Evolutionary conservation across 1,139 yeast genomes (phyloP).

Genomic region (Kazachstania sp.): DNA sequence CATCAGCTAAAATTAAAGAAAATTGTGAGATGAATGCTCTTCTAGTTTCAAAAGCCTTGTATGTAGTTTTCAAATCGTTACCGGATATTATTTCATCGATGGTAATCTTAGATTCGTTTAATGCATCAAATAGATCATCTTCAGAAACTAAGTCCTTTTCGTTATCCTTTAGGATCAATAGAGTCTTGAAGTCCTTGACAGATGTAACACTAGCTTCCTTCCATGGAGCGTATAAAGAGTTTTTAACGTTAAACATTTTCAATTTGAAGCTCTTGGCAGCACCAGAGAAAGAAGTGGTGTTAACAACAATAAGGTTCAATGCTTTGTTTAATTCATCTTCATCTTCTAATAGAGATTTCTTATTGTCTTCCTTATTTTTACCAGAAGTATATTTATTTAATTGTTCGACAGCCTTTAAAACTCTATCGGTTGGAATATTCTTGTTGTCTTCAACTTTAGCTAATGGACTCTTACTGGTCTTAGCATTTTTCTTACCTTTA

Average conservation of each 20-base stretch:
- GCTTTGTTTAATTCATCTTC: slow-evolving; percentile 43
- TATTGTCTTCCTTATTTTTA: slow-evolving; percentile 23
- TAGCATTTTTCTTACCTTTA: slow-evolving; percentile 9
- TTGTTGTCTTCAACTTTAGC: slow-evolving; percentile 5
- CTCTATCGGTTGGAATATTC: slow-evolving; percentile 15
- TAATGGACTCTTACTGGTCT: slow-evolving; percentile 9
- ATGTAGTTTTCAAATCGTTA: slow-evolving; percentile 54
- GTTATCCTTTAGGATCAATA: slow-evolving; percentile 50
- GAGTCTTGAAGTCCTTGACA: slow-evolving; percentile 46
- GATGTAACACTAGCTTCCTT: slow-evolving; percentile 30
- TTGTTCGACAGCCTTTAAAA: slow-evolving; percentile 42
- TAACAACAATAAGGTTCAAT: slow-evolving; percentile 42
- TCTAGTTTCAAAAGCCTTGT: slow-evolving; percentile 61
- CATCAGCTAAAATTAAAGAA: slow-evolving; percentile 79
- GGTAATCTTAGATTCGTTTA: slow-evolving; percentile 43
- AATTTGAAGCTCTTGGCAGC: slow-evolving; percentile 67
- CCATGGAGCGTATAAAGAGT: slow-evolving; percentile 29
- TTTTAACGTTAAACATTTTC: slow-evolving; percentile 39
- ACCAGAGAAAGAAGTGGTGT: slow-evolving; percentile 50
- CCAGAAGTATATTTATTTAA: slow-evolving; percentile 37
- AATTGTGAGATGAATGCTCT: slow-evolving; percentile 52
- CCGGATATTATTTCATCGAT: slow-evolving; percentile 39
- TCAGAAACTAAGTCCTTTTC: slow-evolving; percentile 31
- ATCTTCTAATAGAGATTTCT: slow-evolving; percentile 34
- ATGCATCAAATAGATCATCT: slow-evolving; percentile 46